Percentiles rank a stretch among this genome's conserved stretches.
Conservation (phyloP, 2,329 filamentous ascomycete genomes). For the Fusarium pseudonygamai region DNA sequence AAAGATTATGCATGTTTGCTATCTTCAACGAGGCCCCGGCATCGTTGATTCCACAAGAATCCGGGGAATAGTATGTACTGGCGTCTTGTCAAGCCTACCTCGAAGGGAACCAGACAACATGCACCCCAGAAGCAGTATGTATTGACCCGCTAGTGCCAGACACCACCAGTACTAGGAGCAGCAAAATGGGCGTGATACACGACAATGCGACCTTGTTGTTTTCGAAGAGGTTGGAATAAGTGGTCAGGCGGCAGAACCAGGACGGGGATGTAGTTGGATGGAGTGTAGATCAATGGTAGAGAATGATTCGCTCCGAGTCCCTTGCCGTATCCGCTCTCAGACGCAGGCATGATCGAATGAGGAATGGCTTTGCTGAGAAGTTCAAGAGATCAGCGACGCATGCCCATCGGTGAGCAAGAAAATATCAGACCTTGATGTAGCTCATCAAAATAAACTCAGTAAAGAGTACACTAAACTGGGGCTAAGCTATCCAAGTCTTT, state of each 20-base stretch:
- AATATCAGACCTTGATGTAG: not conserved
- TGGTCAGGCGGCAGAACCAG: constrained; percentile 43
- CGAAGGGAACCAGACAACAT: constrained; percentile 18
- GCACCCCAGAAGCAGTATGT: constrained; percentile 19
- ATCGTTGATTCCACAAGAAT: constrained; percentile 16
- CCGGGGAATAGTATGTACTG: constrained; percentile 14
- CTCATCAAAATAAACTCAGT: not conserved
- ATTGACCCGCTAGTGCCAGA: constrained; percentile 20
- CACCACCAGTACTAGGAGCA: constrained; percentile 1
- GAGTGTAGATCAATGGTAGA: constrained; percentile 24
- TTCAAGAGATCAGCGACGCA: constrained; percentile 30
- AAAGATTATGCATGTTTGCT: constrained; percentile 1
- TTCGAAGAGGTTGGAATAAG: constrained; percentile 36
- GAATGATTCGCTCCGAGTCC: constrained; percentile 36
- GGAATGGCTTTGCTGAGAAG: constrained; percentile 30
- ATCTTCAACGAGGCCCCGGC: not conserved
- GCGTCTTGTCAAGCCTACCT: constrained; percentile 14
- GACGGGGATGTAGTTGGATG: constrained; percentile 32
- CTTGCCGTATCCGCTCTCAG: constrained; percentile 24
- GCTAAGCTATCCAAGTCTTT: fast-evolving
- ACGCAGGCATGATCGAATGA: constrained; percentile 34
- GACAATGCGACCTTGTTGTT: constrained; percentile 21
- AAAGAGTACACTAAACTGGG: not conserved
- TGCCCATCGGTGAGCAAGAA: not conserved
- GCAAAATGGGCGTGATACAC: constrained; percentile 25